Percentiles rank a stretch among this genome's conserved stretches.
Conservation (phyloP, 2,329 filamentous ascomycete species). For the Botrytis elliptica region DNA sequence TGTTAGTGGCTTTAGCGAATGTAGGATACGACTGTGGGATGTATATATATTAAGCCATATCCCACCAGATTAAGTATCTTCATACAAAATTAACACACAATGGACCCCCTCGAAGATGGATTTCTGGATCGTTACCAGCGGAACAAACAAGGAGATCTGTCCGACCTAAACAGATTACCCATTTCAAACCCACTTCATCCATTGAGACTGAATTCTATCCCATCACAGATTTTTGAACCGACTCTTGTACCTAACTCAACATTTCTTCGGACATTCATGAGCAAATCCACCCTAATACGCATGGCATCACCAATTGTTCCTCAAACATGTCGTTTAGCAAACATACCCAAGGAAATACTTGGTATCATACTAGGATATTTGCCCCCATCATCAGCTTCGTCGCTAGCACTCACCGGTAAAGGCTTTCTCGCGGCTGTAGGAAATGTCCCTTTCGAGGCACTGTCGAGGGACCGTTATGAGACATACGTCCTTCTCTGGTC, state of each 20-base stretch:
- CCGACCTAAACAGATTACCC: too few species aligned
- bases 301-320: neutral
- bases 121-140: too few species aligned
- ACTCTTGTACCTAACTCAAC: neutral
- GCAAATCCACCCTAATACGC: too few species aligned
- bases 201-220: neutral
- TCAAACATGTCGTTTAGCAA: neutral
- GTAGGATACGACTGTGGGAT: neutral
- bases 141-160: neutral
- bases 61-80: neutral
- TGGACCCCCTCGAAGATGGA: neutral
- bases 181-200: neutral
- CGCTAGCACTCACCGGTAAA: neutral
- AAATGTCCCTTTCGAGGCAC: too few species aligned
- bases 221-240: neutral
- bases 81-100: neutral
- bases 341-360: neutral
- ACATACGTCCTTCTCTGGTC: neutral
- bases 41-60: neutral
- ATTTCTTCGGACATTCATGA: neutral
- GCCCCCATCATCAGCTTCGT: neutral
- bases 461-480: neutral
- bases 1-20: neutral
- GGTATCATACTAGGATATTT: neutral
- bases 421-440: neutral